Conservation (phyloP, 306 rosid species). For the Vigna angularis region DNA sequence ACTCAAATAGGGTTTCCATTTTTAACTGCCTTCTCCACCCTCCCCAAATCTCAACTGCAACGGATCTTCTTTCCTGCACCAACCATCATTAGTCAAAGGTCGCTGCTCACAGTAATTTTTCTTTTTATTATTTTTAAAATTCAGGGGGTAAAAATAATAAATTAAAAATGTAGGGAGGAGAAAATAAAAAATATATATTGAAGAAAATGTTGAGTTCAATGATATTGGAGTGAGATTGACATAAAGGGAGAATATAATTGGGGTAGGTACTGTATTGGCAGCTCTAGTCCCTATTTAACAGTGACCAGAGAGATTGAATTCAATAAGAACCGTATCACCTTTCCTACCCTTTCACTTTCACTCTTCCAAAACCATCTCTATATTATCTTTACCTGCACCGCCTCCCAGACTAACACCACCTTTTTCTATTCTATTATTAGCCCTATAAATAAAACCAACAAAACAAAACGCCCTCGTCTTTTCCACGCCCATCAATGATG, state of each 20-base stretch:
- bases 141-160: neutral
- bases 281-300: conserved; percentile 47
- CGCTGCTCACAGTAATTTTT: no score
- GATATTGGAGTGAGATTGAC: neutral
- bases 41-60: conserved; percentile 43
- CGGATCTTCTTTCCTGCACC: conserved; percentile 35
- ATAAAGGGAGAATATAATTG: conserved; percentile 32
- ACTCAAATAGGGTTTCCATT: conserved; percentile 15
- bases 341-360: neutral
- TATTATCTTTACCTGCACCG: neutral
- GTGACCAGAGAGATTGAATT: conserved; percentile 31
- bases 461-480: no score
- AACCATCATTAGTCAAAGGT: conserved; percentile 41
- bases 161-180: no score
- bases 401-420: no score
- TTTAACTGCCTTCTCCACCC: conserved; percentile 43
- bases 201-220: neutral
- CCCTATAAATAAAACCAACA: no score
- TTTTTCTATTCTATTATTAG: no score
- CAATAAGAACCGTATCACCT: no score
- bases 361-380: conserved; percentile 21
- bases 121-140: no score
- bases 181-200: no score
- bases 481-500: no score
- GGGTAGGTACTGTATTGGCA: neutral